phyloP scores from a whole-genome alignment of 192 early-diverging fungal species.

The Backusella sp. region DNA sequence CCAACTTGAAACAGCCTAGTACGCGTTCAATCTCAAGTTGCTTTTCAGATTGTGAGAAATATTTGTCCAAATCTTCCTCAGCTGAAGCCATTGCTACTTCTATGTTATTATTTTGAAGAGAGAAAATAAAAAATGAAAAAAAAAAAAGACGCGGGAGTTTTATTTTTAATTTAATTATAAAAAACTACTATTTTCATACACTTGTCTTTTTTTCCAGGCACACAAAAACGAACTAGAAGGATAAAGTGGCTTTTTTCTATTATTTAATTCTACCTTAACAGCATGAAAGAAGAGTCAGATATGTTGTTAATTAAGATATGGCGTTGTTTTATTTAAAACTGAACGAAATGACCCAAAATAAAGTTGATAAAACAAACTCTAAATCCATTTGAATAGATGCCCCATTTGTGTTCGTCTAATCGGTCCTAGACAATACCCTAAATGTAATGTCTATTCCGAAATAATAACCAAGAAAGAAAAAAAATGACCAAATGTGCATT shows the following conservation, averaged over 20 bases:
- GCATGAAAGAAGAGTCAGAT: background rate
- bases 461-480: too few relatives aligned
- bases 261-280: background rate
- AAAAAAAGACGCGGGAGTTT: background rate
- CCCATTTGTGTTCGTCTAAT: too few relatives aligned
- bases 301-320: background rate
- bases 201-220: background rate
- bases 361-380: background rate
- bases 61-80: conserved; percentile 44
- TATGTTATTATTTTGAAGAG: background rate
- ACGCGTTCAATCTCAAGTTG: conserved; percentile 61
- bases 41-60: conserved; percentile 51
- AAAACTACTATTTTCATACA: background rate
- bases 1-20: conserved; percentile 48
- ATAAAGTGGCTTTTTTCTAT: background rate
- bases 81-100: background rate
- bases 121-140: background rate
- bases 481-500: too few relatives aligned
- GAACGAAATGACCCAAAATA: background rate
- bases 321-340: background rate
- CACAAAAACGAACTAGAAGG: background rate
- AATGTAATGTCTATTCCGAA: too few relatives aligned
- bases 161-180: background rate
- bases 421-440: too few relatives aligned
- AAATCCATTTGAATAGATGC: too few relatives aligned